Evolutionary conservation across 441 rosid species (phyloP).

Genomic region (Erysimum pusillum): DNA sequence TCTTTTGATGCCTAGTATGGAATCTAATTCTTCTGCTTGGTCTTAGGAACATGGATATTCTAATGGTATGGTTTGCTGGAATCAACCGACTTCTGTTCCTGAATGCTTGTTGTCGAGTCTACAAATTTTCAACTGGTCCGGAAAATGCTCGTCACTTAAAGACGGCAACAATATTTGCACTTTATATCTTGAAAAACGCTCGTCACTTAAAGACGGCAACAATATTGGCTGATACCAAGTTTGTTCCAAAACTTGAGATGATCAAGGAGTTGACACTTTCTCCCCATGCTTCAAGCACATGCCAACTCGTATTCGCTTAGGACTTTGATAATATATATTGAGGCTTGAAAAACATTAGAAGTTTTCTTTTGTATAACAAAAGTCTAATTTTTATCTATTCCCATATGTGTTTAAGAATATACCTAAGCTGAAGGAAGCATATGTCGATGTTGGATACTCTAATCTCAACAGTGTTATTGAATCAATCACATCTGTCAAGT

Average conservation of each 20-base stretch:
- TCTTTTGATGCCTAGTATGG: too few relatives aligned
- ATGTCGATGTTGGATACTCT: not conserved
- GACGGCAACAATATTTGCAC: not conserved
- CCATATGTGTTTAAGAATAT: too few relatives aligned
- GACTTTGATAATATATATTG: not conserved
- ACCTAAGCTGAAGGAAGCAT: not conserved
- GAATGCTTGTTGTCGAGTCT: not conserved
- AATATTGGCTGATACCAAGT: not conserved
- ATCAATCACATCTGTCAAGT: not conserved
- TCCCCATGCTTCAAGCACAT: not conserved
- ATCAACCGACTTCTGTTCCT: not conserved
- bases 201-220: not conserved
- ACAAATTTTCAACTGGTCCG: not conserved
- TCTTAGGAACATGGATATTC: too few relatives aligned
- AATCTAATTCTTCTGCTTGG: too few relatives aligned
- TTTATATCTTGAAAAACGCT: not conserved
- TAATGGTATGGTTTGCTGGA: not conserved
- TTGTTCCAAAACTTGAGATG: not conserved
- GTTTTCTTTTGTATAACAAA: not conserved
- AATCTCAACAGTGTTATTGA: too few relatives aligned
- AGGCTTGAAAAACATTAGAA: too few relatives aligned
- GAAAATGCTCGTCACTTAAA: not conserved
- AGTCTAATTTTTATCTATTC: not conserved
- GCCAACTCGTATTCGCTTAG: not conserved
- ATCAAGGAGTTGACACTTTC: constrained; percentile 2